phyloP scores from a whole-genome alignment of 2,329 filamentous ascomycete species.

The Trichoderma aggressivum region DNA sequence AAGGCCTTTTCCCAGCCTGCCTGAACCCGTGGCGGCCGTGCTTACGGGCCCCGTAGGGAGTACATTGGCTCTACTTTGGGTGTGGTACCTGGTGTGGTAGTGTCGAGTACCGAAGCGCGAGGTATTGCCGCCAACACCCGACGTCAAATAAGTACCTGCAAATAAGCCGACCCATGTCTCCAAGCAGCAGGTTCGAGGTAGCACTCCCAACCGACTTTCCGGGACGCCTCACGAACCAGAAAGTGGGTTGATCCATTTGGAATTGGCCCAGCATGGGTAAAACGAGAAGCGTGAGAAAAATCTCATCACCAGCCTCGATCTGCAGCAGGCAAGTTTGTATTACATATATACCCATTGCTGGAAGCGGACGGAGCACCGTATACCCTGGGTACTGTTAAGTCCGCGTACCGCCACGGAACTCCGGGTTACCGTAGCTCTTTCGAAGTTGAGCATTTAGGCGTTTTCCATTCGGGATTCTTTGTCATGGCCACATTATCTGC shows the following conservation, averaged over 20 bases:
- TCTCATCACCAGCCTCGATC: background rate
- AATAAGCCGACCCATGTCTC: background rate
- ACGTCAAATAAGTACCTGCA: background rate
- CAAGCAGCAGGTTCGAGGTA: background rate
- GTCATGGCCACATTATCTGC: background rate
- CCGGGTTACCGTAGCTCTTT: background rate
- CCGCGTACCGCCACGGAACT: background rate
- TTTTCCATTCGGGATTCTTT: background rate
- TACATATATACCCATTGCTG: background rate
- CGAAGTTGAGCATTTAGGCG: background rate
- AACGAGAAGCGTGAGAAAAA: background rate
- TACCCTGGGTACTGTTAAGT: background rate
- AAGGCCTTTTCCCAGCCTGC: background rate
- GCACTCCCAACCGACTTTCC: background rate
- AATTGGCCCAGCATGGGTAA: background rate
- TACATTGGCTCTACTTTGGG: background rate
- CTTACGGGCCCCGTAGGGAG: background rate
- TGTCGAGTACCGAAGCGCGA: background rate
- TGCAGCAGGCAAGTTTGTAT: background rate
- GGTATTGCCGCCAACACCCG: background rate
- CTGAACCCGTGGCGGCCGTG: background rate
- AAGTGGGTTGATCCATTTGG: background rate
- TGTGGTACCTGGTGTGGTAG: background rate
- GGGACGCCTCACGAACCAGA: constrained; percentile 2
- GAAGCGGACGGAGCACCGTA: background rate